Evolutionary conservation across 768 basidiomycete species (phyloP).

Genomic region (Pisolithus tinctorius): DNA sequence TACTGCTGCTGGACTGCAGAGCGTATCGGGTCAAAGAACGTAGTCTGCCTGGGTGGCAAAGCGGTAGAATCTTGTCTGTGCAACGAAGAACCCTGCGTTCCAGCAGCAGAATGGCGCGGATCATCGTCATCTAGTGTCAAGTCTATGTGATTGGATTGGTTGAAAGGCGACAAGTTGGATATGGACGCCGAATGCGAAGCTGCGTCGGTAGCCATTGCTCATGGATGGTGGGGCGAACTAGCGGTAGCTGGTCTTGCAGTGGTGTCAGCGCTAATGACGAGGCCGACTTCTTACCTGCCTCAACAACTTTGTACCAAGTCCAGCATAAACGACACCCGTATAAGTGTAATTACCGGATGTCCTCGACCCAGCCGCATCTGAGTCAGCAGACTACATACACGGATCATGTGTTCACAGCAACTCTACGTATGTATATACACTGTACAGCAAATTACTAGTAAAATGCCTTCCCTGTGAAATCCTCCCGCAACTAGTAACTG

Average conservation of each 20-base stretch:
- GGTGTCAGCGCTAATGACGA: background rate
- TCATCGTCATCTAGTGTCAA: constrained; percentile 67
- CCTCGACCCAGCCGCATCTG: background rate
- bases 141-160: constrained; percentile 56
- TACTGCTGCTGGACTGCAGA: constrained; percentile 17
- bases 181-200: constrained; percentile 26
- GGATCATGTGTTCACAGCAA: background rate
- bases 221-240: constrained; percentile 10
- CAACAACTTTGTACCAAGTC: background rate
- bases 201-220: constrained; percentile 25
- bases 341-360: background rate
- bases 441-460: background rate
- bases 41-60: constrained; percentile 6
- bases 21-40: constrained; percentile 15
- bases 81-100: constrained; percentile 21
- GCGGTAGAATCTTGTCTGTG: constrained; percentile 30
- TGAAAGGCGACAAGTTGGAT: constrained; percentile 31
- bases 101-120: constrained; percentile 22
- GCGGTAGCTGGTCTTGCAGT: constrained; percentile 1
- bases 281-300: background rate
- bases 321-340: background rate
- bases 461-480: constrained; percentile 3
- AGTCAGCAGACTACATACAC: background rate
- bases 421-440: background rate
- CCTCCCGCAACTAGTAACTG: constrained; percentile 9